Conservation (phyloP, 129 eudicot species). For the Arctium lappa region DNA sequence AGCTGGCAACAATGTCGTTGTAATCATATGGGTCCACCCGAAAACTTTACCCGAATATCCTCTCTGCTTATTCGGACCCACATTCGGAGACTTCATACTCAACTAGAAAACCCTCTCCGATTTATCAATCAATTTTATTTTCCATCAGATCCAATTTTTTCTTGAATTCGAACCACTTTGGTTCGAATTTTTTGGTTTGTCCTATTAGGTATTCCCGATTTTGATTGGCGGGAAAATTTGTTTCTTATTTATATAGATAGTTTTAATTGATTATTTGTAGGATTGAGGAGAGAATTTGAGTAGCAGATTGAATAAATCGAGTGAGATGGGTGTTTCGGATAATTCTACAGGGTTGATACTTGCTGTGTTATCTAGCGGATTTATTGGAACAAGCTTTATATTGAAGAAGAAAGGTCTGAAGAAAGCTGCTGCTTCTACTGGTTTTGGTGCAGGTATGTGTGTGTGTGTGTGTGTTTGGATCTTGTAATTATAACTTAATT, state of each 20-base stretch:
- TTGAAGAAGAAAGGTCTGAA: conserved; percentile 91
- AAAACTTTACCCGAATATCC: conserved; percentile 21
- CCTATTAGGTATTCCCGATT: conserved; percentile 19
- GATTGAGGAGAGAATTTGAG: conserved; percentile 9
- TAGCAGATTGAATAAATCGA: not conserved
- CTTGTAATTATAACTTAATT: not conserved
- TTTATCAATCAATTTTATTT: conserved; percentile 12
- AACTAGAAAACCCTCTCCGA: not conserved
- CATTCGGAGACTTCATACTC: conserved; percentile 20
- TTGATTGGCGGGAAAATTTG: conserved; percentile 26
- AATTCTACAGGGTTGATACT: conserved; percentile 68
- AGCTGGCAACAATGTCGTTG: conserved; percentile 37
- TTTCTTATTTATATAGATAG: not conserved
- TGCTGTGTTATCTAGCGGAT: conserved; percentile 79
- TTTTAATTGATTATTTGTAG: not conserved
- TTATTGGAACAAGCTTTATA: conserved; percentile 83
- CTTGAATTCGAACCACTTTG: conserved; percentile 8
- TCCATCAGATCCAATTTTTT: conserved; percentile 2
- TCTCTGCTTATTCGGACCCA: conserved; percentile 17
- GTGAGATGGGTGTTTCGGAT: conserved; percentile 56
- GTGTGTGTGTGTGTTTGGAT: not conserved
- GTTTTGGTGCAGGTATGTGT: conserved; percentile 66
- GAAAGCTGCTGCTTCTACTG: conserved; percentile 80
- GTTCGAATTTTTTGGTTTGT: conserved; percentile 2
- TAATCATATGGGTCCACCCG: conserved; percentile 25